These are phyloP conservation scores for Exserohilum rostratum DNA, from an alignment of 2,329 filamentous ascomycete species.

Conservation along the genomic window DNA sequence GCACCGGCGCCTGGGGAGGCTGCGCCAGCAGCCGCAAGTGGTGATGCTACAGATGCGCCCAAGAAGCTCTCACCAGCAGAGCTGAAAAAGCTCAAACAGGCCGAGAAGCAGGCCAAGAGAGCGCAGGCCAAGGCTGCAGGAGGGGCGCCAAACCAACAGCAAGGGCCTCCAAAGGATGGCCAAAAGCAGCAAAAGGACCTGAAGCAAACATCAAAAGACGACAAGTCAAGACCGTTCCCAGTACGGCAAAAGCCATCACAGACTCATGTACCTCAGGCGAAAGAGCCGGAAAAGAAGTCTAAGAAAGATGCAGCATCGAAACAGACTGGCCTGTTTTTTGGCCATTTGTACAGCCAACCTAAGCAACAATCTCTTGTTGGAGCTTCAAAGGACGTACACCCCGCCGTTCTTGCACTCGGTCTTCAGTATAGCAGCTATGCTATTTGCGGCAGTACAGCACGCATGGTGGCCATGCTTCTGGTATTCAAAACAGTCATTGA, in stretches of 20 bases:
- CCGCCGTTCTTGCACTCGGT: conserved; percentile 81
- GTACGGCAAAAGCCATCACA: conserved; percentile 40
- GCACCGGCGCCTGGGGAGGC: conserved; percentile 16
- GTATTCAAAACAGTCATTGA: conserved; percentile 93
- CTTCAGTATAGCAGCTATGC: conserved; percentile 89
- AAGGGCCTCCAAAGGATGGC: conserved; percentile 35
- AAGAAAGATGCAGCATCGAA: conserved; percentile 54
- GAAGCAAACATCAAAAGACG: conserved; percentile 43
- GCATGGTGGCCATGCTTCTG: conserved; percentile 84
- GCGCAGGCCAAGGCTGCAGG: conserved; percentile 66
- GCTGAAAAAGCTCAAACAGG: conserved; percentile 86
- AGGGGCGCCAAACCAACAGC: conserved; percentile 44
- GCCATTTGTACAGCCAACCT: conserved; percentile 79
- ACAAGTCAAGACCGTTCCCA: conserved; percentile 41
- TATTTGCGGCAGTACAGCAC: conserved; percentile 85
- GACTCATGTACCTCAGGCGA: conserved; percentile 33
- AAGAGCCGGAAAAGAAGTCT: conserved; percentile 40
- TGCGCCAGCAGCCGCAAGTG: conserved; percentile 23
- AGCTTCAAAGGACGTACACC: conserved; percentile 76
- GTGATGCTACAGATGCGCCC: conserved; percentile 35
- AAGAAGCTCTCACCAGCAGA: conserved; percentile 74
- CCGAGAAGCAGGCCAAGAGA: conserved; percentile 86
- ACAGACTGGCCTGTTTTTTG: conserved; percentile 65
- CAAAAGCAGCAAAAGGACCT: conserved; percentile 46
- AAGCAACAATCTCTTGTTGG: conserved; percentile 67